These are phyloP conservation scores for Nothomitra cinnamomea DNA, from an alignment of 2,329 filamentous ascomycete genomes.

Conservation along the genomic window DNA sequence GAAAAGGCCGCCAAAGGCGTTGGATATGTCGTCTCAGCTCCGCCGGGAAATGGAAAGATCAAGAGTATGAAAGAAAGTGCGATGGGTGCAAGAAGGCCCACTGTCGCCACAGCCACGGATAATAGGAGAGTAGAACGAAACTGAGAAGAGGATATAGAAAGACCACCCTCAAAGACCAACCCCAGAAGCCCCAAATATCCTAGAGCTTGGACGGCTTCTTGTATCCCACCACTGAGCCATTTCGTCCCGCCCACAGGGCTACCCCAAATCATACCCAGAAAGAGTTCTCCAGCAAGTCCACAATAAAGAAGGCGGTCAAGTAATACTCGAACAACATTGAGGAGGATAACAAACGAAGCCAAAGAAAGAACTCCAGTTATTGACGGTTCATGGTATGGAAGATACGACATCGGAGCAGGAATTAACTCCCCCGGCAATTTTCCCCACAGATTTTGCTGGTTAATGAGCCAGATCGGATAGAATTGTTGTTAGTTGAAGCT, in stretches of 20 bases:
- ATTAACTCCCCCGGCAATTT: too few species aligned
- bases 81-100: conserved; percentile 47
- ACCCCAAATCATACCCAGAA: conserved; percentile 55
- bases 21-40: conserved; percentile 27
- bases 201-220: conserved; percentile 43
- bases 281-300: conserved; percentile 53
- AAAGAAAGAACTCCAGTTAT: conserved; percentile 42
- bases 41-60: too few species aligned
- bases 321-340: conserved; percentile 40
- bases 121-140: conserved; percentile 43
- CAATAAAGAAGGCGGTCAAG: conserved; percentile 48
- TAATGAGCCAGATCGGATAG: too few species aligned
- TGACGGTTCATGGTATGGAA: conserved; percentile 45
- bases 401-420: conserved; percentile 9
- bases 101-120: conserved; percentile 44
- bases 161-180: conserved; percentile 53
- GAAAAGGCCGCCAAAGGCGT: conserved; percentile 48
- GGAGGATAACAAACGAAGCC: conserved; percentile 42
- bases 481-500: too few species aligned
- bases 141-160: conserved; percentile 35
- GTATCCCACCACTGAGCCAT: conserved; percentile 35
- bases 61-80: conserved; percentile 44
- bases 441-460: too few species aligned
- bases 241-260: conserved; percentile 37
- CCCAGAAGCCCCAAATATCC: conserved; percentile 60